These are phyloP conservation scores for Fusarium paranaense DNA, from an alignment of 2,329 filamentous ascomycete species.

Conservation along the genomic window DNA sequence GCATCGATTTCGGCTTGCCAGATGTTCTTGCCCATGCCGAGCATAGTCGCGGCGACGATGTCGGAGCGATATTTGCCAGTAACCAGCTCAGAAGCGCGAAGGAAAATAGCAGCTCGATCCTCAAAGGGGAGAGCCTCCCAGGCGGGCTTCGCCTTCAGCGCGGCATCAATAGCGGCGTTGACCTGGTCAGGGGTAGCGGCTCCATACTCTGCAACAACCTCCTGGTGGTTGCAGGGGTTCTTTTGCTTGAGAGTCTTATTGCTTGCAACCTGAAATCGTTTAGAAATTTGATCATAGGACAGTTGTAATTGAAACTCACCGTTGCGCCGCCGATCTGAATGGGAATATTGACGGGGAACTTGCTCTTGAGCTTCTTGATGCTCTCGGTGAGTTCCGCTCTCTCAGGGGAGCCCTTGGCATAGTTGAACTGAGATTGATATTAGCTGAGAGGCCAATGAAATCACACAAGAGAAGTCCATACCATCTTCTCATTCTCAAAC, in stretches of 20 bases:
- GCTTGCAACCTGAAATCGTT: constrained; percentile 1
- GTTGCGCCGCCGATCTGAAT: constrained; percentile 19
- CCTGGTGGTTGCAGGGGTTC: constrained; percentile 30
- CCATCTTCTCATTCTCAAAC: constrained; percentile 40
- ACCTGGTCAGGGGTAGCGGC: constrained; percentile 32
- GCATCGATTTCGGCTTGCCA: constrained; percentile 38
- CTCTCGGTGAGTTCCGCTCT: constrained; percentile 28
- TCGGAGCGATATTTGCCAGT: constrained; percentile 36
- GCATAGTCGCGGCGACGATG: constrained; percentile 34
- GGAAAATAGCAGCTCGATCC: constrained; percentile 31
- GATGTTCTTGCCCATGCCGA: constrained; percentile 37
- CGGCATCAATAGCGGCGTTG: constrained; percentile 34
- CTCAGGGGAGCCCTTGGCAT: constrained; percentile 35
- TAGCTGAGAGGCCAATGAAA: accelerated
- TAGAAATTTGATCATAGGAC: neutral
- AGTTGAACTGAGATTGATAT: constrained; percentile 24
- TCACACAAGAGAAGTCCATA: accelerated
- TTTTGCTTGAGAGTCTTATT: constrained; percentile 22
- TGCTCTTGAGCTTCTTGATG: constrained; percentile 27
- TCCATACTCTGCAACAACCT: constrained; percentile 32
- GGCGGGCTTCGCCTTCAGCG: constrained; percentile 25
- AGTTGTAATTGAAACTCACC: neutral
- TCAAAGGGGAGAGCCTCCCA: constrained; percentile 34
- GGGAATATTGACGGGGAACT: constrained; percentile 28
- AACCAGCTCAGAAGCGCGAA: constrained; percentile 30